phyloP scores from a whole-genome alignment of 2,329 filamentous ascomycete species.

The Aspergillus sp. region DNA sequence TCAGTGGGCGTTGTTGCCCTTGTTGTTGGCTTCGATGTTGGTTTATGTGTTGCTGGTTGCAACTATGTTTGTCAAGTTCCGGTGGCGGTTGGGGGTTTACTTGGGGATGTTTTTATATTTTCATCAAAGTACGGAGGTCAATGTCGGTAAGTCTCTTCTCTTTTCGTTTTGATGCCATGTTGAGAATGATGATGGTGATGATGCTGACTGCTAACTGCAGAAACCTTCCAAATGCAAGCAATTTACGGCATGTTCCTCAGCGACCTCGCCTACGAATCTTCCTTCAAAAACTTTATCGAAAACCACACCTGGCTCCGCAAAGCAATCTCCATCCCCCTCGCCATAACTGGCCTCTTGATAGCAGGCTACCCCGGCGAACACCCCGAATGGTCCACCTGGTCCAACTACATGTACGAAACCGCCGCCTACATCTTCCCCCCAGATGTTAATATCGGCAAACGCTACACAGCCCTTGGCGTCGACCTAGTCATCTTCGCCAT shows the following conservation, averaged over 20 bases:
- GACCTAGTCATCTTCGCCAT: slow-evolving; percentile 46
- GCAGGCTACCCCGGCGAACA: slow-evolving; percentile 47
- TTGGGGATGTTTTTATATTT: slow-evolving; percentile 44
- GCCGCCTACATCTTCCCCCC: slow-evolving; percentile 43
- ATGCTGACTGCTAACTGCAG: slow-evolving; percentile 19
- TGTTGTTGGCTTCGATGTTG: slow-evolving; percentile 46
- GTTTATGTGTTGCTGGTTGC: slow-evolving; percentile 45
- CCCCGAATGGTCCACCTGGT: slow-evolving; percentile 47
- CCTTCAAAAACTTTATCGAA: slow-evolving; percentile 42
- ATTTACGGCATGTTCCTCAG: slow-evolving; percentile 48
- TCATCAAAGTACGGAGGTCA: slow-evolving; percentile 39
- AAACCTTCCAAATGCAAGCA: slow-evolving; percentile 50
- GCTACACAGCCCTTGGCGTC: slow-evolving; percentile 44
- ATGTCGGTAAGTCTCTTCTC: slow-evolving; percentile 36
- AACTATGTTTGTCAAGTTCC: slow-evolving; percentile 40
- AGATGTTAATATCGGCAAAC: slow-evolving; percentile 38
- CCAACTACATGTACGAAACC: slow-evolving; percentile 35
- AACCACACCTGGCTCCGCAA: slow-evolving; percentile 35
- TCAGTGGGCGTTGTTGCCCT: slow-evolving; percentile 49
- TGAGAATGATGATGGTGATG: no score
- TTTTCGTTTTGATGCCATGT: background rate
- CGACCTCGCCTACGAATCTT: slow-evolving; percentile 43
- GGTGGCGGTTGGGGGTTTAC: slow-evolving; percentile 42
- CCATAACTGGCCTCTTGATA: slow-evolving; percentile 41
- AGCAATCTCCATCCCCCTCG: slow-evolving; percentile 31